Base-by-base conservation (phyloP, 2,329 filamentous ascomycete species). In the Atkinsonella texensis region DNA sequence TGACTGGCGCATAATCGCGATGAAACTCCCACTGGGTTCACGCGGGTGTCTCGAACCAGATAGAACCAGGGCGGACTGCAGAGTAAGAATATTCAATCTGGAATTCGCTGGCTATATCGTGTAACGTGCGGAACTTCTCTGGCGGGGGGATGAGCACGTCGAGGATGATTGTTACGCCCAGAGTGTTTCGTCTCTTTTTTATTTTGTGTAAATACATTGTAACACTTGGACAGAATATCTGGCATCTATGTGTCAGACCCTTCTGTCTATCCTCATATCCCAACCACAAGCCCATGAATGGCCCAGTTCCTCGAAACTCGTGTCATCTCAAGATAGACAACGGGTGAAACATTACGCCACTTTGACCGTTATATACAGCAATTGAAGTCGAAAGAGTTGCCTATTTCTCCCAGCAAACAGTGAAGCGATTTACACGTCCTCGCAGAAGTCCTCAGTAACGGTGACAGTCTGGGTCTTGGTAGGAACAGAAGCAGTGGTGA, bases 381-480 rank as follows among this genome's bases (percentile, higher is more conserved):
- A 40, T 18, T 52, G 17, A 43, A 48, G 3, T 7, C 41, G 43
- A 12, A 42, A 38, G 28, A 28, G 15, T 32, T 38, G 28, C 13
- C 41, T 15, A 7, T n/a, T 20, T 11, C 39, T 28, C 10, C 45
- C 9, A n/a, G 12, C 17, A 20, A 15, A 17, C 20, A 35, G 31
- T 44, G 10, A 38, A 18, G n/a, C n/a, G 33, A 33, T 46, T 58
- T 59, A 64, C 57, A 63, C 49, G 48, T 68, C 67, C 52, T 70
- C 68, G 62, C 70, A 72, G 59, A 63, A 68, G 60, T 71, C 68
- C 57, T 61, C 58, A 47, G 68, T 71, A 53, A 63, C 65, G 53
- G 70, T 73, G 52, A 70, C 66, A 32, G 69, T 72, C 51, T 63
- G 60, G 9, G 69, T 72, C 38, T 64, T 60, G 53, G 70, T 73